phyloP scores from a whole-genome alignment of 495 filamentous ascomycete species.

The Pyronema domesticum region DNA sequence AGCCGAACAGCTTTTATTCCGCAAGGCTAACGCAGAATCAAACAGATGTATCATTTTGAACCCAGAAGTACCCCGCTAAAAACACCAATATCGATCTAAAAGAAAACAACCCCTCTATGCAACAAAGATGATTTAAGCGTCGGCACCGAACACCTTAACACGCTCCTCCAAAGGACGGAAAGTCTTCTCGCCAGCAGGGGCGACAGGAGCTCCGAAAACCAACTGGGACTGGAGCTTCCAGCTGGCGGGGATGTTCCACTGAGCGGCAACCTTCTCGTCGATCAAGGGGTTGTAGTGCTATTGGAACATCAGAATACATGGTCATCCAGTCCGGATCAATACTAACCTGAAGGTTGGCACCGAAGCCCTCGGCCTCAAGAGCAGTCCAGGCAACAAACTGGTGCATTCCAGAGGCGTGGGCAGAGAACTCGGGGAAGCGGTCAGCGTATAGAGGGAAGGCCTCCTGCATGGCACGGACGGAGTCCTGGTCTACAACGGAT shows the following conservation, averaged over 20 bases:
- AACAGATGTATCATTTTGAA: too few relatives aligned
- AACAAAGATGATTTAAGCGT: too few relatives aligned
- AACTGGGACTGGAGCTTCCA: conserved; percentile 47
- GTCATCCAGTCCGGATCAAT: background rate
- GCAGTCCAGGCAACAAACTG: conserved; percentile 49
- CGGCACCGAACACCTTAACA: conserved; percentile 28
- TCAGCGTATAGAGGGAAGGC: conserved; percentile 41
- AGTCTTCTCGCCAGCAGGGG: conserved; percentile 35
- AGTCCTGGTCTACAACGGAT: conserved; percentile 31
- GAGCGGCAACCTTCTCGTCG: conserved; percentile 36
- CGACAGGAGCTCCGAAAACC: conserved; percentile 41
- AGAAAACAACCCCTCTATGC: too few relatives aligned
- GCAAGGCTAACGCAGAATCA: too few relatives aligned
- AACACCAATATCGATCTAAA: too few relatives aligned
- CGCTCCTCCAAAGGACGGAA: conserved; percentile 38
- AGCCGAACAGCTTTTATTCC: too few relatives aligned
- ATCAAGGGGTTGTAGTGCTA: conserved; percentile 52
- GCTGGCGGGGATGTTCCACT: conserved; percentile 39
- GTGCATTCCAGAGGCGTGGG: conserved; percentile 47
- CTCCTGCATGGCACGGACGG: conserved; percentile 34
- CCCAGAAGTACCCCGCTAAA: too few relatives aligned
- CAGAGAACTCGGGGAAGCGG: conserved; percentile 43
- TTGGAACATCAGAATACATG: background rate
- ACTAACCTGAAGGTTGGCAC: conserved; percentile 43
- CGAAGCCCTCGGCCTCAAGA: conserved; percentile 51